A percentile compares a stretch with the other conserved stretches of the same genome.
phyloP scores from a whole-genome alignment of 1,139 yeast genomes.

The Yamadazyma mexicana region DNA sequence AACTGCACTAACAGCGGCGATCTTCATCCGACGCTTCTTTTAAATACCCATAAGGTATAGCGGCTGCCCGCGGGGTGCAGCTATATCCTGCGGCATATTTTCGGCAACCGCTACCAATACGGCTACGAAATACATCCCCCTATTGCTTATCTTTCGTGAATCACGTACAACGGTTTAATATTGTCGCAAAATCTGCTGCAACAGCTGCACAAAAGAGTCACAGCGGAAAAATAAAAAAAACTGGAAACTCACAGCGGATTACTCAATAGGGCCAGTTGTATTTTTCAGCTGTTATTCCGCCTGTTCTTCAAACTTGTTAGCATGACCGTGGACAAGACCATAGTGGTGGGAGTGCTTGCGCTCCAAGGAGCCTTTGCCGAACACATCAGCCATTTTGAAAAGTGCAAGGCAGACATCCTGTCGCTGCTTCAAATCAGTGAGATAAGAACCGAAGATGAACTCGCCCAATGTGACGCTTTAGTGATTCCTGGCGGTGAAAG shows the following conservation, averaged over 20 bases:
- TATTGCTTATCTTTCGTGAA: no score
- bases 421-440: slow-evolving; percentile 35
- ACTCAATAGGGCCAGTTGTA: background rate
- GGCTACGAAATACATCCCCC: no score
- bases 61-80: no score
- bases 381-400: slow-evolving; percentile 56
- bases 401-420: slow-evolving; percentile 24
- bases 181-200: background rate
- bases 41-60: no score
- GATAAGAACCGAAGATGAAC: slow-evolving; percentile 54
- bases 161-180: no score
- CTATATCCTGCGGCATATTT: no score
- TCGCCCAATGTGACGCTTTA: slow-evolving; percentile 55
- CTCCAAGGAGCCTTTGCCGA: slow-evolving; percentile 81
- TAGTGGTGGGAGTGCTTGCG: slow-evolving; percentile 62
- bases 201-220: background rate
- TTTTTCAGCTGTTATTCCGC: no score
- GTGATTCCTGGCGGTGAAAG: slow-evolving; percentile 85
- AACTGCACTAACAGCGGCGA: no score
- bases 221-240: background rate
- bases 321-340: slow-evolving; percentile 4
- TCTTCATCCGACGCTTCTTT: no score
- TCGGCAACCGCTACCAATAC: no score
- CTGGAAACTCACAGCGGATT: background rate
- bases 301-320: no score